Percentiles rank a stretch among this genome's conserved stretches.
Evolutionary conservation across 208 protist species (phyloP).

Genomic region (Trichomonas vaginalis): DNA sequence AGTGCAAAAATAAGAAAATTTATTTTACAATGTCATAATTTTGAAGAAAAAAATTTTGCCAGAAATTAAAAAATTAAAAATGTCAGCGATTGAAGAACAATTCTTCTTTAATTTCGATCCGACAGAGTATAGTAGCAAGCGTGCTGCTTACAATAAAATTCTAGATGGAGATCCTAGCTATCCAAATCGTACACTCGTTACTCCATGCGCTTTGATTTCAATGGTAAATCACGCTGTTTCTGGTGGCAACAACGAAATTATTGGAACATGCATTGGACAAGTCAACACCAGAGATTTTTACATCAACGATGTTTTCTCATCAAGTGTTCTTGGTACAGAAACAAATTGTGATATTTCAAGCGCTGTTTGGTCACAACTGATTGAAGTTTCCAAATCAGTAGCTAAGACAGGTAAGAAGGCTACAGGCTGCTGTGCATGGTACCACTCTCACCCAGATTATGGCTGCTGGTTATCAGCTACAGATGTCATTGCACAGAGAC

Average conservation of each 20-base stretch:
- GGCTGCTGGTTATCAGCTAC: conserved; percentile 98
- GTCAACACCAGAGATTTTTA: neutral
- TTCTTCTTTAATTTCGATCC: too few species aligned
- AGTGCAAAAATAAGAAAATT: too few species aligned
- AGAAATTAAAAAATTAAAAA: too few species aligned
- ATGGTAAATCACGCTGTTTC: neutral
- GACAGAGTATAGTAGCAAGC: too few species aligned
- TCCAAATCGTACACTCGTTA: neutral
- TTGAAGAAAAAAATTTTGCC: too few species aligned
- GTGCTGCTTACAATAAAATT: too few species aligned
- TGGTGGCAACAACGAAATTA: neutral
- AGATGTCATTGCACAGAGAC: conserved; percentile 66
- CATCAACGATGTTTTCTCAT: neutral
- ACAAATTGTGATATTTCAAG: neutral
- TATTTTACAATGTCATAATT: too few species aligned
- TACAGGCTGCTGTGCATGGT: conserved; percentile 73
- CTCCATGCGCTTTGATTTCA: neutral
- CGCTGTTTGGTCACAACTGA: neutral
- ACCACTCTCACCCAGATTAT: conserved; percentile 99
- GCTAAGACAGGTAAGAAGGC: neutral
- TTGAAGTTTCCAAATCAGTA: neutral
- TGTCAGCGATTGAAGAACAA: too few species aligned
- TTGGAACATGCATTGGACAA: neutral
- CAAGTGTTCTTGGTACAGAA: neutral
- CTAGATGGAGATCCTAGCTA: too few species aligned